These are phyloP conservation scores for Pythium myriotylum DNA, from an alignment of 352 stramenopile species.

Conservation along the genomic window DNA sequence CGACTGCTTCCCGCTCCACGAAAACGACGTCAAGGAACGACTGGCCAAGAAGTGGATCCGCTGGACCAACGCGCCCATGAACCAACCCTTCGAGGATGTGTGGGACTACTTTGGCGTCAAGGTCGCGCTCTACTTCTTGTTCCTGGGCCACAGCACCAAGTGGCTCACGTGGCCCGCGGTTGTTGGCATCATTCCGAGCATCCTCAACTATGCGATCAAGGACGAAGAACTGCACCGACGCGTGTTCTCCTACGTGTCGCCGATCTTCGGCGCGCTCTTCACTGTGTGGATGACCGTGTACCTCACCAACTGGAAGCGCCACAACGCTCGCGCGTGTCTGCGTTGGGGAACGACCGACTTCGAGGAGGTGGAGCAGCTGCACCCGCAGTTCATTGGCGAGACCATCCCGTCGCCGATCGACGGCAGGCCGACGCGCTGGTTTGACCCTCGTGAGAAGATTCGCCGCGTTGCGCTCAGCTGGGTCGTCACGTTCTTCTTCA, in stretches of 20 bases:
- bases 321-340: constrained; percentile 78
- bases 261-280: constrained; percentile 86
- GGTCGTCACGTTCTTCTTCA: constrained; percentile 78
- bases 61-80: constrained; percentile 71
- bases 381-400: constrained; percentile 77
- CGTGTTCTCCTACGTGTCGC: constrained; percentile 78
- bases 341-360: constrained; percentile 83
- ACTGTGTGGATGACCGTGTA: constrained; percentile 90
- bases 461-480: constrained; percentile 79
- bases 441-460: constrained; percentile 63
- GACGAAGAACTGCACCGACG: constrained; percentile 42
- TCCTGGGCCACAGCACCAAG: constrained; percentile 95
- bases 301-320: constrained; percentile 90
- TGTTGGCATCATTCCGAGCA: constrained; percentile 88
- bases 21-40: constrained; percentile 61
- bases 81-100: constrained; percentile 79
- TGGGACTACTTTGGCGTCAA: constrained; percentile 89
- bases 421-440: constrained; percentile 67
- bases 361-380: constrained; percentile 66
- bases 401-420: constrained; percentile 78
- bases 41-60: constrained; percentile 73
- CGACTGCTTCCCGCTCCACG: constrained; percentile 79
- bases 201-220: constrained; percentile 64
- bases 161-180: constrained; percentile 95
- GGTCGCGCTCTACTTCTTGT: constrained; percentile 98